phyloP scores from a whole-genome alignment of 345 rosid species.

The Eucalyptus pauciflora region DNA sequence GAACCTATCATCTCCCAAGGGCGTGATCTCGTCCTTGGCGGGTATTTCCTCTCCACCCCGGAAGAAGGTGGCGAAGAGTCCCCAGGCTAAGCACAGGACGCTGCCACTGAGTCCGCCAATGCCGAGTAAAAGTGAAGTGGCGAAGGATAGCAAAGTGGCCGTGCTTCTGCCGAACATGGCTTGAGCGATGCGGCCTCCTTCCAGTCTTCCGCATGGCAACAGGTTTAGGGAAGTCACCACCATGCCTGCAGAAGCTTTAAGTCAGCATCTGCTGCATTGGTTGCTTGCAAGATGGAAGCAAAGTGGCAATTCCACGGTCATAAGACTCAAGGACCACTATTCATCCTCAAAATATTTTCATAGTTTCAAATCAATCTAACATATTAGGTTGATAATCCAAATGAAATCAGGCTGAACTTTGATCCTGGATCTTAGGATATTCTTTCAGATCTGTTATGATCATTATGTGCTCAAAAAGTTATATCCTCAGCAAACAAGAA shows the following conservation, averaged over 20 bases:
- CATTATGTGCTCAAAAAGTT: no score
- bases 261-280: background rate
- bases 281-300: background rate
- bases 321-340: no score
- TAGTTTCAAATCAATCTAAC: background rate
- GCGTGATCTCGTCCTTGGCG: conserved; percentile 79
- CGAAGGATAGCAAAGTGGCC: conserved; percentile 54
- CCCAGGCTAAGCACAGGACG: conserved; percentile 84
- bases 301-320: no score
- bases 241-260: conserved; percentile 44
- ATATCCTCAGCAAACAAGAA: no score
- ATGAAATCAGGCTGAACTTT: background rate
- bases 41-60: conserved; percentile 89
- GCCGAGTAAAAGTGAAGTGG: conserved; percentile 68
- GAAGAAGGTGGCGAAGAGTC: conserved; percentile 85
- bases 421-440: no score
- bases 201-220: conserved; percentile 89
- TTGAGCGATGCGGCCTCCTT: conserved; percentile 95
- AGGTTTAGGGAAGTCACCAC: conserved; percentile 88
- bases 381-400: no score
- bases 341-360: background rate
- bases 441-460: no score
- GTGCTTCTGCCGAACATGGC: conserved; percentile 89
- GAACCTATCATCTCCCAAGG: conserved; percentile 52
- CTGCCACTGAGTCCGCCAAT: conserved; percentile 85